Evolutionary conservation across 2,329 filamentous ascomycete species (phyloP).

Genomic region (Podosphaera fusca): DNA sequence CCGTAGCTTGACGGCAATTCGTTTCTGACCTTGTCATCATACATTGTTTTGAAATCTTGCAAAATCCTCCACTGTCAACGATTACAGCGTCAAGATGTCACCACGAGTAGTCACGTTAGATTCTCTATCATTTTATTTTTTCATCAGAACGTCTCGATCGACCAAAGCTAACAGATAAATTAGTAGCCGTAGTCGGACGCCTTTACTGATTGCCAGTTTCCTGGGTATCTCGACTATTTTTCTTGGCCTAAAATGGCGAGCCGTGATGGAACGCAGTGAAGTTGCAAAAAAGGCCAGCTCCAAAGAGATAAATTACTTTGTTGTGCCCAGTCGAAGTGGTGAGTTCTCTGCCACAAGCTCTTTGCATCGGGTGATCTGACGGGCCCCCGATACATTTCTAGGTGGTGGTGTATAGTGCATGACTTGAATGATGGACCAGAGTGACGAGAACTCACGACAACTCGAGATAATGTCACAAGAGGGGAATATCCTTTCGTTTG

Average conservation of each 20-base stretch:
- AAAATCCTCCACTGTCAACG: no score
- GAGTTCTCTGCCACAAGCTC: neutral
- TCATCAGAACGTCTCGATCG: no score
- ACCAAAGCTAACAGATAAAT: no score
- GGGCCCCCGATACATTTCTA: neutral
- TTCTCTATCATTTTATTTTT: no score
- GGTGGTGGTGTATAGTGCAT: neutral
- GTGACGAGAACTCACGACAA: neutral
- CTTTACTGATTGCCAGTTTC: no score
- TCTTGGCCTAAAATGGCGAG: neutral
- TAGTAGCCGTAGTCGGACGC: no score
- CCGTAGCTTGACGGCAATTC: no score
- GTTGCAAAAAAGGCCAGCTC: neutral
- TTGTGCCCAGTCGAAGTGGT: slow-evolving; percentile 15
- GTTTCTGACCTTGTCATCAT: no score
- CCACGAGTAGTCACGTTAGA: no score
- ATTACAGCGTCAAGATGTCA: no score
- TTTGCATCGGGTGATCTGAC: neutral
- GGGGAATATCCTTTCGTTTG: no score
- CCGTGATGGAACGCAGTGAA: slow-evolving; percentile 1
- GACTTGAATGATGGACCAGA: neutral
- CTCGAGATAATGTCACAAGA: no score
- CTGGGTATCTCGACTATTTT: neutral
- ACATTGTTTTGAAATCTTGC: neutral
- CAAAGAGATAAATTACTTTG: slow-evolving; percentile 11